Base-by-base conservation (phyloP, 148 eudicot genomes). In the Chenopodium berlandieri region DNA sequence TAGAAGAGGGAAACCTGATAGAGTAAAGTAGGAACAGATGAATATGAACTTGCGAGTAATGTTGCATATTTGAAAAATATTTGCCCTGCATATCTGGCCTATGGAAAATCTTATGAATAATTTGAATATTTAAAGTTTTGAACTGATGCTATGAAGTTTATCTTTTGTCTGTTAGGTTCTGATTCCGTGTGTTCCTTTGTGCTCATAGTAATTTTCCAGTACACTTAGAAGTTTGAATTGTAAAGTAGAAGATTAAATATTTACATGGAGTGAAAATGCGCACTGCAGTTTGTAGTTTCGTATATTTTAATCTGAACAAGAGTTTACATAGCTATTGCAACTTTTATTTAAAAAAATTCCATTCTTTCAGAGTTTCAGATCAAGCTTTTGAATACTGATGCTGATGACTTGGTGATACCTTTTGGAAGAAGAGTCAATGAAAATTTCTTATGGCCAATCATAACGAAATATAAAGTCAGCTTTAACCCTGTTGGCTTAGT, bases 281-380 rank as follows among this genome's bases (percentile, higher is more conserved):
- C 4, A 34, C 3, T 34, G 37, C 37, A 34, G 37, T 34, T 34
- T 34, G 37, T 34, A 34, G 0, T 2, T 34, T 34, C 3, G 37
- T 34, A 34, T 34, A 34, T 34, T 34, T 34, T 48, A 34, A 47
- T 2, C 22, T 44, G 52, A 23, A 0, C 34, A 9, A 48, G 58
- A 13, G 25, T 20, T 12, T 23, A 1, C 7, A 37, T 71, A 31
- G 76, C 3, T 40, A 40, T 40, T 73, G 20, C 76, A 74, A 52
- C 63, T 54, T 58, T 71, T 73, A 46, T 52, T 66, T 30, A 77
- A 7, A 40, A 27, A 52, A 63, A n/a, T 78, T 44, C 27, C 19
- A 19, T 85, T 73, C 75, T 71, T 84, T 71, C 84, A 81, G 87
- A 58, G 71, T 71, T 84, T 71, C 84, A 81, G 87, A 58, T 67